Base-by-base conservation (phyloP, 2,329 filamentous ascomycete species). In the Sporothrix curviconia region DNA sequence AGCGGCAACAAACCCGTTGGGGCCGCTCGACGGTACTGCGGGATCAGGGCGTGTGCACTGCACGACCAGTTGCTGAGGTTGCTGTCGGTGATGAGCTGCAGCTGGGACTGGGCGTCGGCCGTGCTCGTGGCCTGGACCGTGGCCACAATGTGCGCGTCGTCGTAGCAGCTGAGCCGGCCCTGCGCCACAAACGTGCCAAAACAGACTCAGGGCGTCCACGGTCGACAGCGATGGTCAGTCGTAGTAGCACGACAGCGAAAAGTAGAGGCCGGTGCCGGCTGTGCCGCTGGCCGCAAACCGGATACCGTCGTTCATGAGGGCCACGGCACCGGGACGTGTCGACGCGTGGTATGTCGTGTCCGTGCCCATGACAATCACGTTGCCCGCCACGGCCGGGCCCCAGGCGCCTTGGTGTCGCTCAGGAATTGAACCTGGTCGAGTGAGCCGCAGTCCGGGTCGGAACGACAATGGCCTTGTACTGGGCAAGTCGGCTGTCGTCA, bases 391-490 rank as follows among this genome's bases (percentile, higher is more conserved):
- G 30, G 72, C 73, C 15, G 72, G 69, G 7, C 70, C 70, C 74
- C 74, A 76, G 9, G 63, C 62, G 4, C 61, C 59, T 74, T 74
- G 24, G 72, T 72, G 37, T 70, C 67, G 30, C 70, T 66, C 9
- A 76, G 65, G 56, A 75, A 72, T 28, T 68, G 62, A 57, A 76
- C 67, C 14, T 63, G 60, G 52, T 55, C 59, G 64, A 62, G 51
- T n/a, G 64, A 62, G 7, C 65, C 66, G 59, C 70, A 71, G 47
- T 67, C 64, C 11, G 72, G 69, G 59, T 77, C 75, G 7, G 72
- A 37, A 77, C 66, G 55, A 77, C 64, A 52, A 77, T 72, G 12
- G 74, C 74, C 63, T 73, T 75, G 70, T 70, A 77, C 56, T 69
- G 66, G 46, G 72, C 68, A 64, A 76, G 59, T 77, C 74, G 36